These are phyloP conservation scores for Oenanthe javanica DNA, from an alignment of 140 eudicot genomes.

Conservation along the genomic window DNA sequence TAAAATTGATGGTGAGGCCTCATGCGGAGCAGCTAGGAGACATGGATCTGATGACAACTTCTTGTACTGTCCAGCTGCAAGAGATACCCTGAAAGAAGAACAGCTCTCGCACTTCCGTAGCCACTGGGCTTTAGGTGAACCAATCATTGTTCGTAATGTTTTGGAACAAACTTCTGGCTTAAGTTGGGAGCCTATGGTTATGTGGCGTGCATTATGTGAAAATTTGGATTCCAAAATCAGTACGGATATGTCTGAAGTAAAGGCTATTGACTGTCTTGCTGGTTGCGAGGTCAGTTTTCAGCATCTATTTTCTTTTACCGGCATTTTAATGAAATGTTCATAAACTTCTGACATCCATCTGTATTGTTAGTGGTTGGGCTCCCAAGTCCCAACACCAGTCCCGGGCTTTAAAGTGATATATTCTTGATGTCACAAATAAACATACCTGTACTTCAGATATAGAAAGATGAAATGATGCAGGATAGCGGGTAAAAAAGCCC, in stretches of 20 bases:
- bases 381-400: background rate
- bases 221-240: slow-evolving; percentile 38
- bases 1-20: slow-evolving; percentile 17
- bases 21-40: slow-evolving; percentile 46
- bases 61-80: slow-evolving; percentile 48
- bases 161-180: slow-evolving; percentile 36
- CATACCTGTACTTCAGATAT: background rate
- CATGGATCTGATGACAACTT: slow-evolving; percentile 45
- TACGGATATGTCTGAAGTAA: slow-evolving; percentile 58
- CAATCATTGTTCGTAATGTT: slow-evolving; percentile 58
- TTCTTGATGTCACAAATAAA: background rate
- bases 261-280: slow-evolving; percentile 83
- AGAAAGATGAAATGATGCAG: too few species aligned
- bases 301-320: slow-evolving; percentile 9
- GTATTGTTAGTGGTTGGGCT: background rate
- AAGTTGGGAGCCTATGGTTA: slow-evolving; percentile 97
- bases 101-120: slow-evolving; percentile 44
- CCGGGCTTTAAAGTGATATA: background rate
- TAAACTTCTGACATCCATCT: background rate
- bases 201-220: slow-evolving; percentile 88
- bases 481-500: too few species aligned
- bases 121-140: slow-evolving; percentile 89
- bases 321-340: background rate
- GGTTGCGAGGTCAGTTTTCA: slow-evolving; percentile 66
- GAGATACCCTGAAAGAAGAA: slow-evolving; percentile 30